phyloP scores from a whole-genome alignment of 164 flowering plant species.

The Piper betle region DNA sequence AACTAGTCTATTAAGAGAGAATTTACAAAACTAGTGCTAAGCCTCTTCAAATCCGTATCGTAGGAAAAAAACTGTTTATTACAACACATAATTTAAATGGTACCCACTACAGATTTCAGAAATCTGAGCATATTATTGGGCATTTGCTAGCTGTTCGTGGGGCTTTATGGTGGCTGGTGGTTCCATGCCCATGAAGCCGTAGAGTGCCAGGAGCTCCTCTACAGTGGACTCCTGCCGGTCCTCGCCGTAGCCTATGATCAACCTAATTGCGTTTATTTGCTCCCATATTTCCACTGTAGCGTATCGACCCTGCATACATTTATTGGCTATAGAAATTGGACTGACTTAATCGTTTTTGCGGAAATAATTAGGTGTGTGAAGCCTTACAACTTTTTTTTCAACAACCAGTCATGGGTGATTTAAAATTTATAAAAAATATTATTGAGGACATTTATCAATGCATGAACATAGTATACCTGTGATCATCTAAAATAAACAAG shows the following conservation, averaged over 20 bases:
- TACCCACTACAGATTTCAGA: constrained; percentile 73
- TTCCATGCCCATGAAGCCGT: constrained; percentile 69
- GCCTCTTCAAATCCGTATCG: neutral
- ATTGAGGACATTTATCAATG: too few relatives aligned
- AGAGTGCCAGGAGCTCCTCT: constrained; percentile 70
- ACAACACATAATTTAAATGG: constrained; percentile 24
- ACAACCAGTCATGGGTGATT: too few relatives aligned
- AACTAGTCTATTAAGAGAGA: too few relatives aligned
- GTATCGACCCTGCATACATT: constrained; percentile 17
- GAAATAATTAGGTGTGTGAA: too few relatives aligned
- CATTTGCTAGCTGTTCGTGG: constrained; percentile 29
- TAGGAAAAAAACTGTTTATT: neutral
- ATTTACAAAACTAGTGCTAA: too few relatives aligned
- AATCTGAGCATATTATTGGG: constrained; percentile 38
- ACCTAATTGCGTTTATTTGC: constrained; percentile 43
- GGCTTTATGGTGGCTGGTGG: constrained; percentile 41
- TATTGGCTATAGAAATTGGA: too few relatives aligned
- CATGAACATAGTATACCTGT: too few relatives aligned
- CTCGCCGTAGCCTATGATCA: constrained; percentile 59
- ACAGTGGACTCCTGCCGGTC: constrained; percentile 18
- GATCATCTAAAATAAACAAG: too few relatives aligned
- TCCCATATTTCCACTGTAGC: constrained; percentile 53
- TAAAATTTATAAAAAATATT: too few relatives aligned
- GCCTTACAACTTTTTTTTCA: too few relatives aligned
- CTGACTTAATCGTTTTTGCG: too few relatives aligned